phyloP scores from a whole-genome alignment of 225 moss, liverwort and hornwort genomes.

The Asterella californica region DNA sequence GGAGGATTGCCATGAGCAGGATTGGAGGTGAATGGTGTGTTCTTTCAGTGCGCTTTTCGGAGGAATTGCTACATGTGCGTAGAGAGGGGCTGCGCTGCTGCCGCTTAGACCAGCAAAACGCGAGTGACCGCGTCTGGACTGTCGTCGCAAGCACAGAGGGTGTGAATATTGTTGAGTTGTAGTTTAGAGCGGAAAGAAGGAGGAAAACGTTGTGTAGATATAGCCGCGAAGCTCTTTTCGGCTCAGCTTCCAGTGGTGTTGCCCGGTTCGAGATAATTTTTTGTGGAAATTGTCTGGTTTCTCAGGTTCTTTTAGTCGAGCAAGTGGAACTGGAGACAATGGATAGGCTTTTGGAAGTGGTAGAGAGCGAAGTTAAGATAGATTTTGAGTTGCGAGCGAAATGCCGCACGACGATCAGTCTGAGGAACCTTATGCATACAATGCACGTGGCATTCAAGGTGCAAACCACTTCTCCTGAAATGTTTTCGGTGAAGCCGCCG shows the following conservation, averaged over 20 bases:
- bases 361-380: slow-evolving; percentile 65
- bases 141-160: not conserved
- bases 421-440: slow-evolving; percentile 60
- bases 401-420: slow-evolving; percentile 55
- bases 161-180: not conserved
- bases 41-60: not conserved
- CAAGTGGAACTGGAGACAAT: slow-evolving; percentile 25
- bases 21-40: not conserved
- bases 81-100: not conserved
- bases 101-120: not conserved
- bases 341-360: slow-evolving; percentile 63
- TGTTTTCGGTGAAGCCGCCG: slow-evolving; percentile 75
- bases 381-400: slow-evolving; percentile 61
- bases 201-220: not conserved
- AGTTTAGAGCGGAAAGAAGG: not conserved
- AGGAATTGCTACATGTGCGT: not conserved
- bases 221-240: not conserved
- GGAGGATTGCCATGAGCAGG: not conserved
- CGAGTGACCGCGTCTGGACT: not conserved
- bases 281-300: not conserved
- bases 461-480: slow-evolving; percentile 71
- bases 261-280: not conserved
- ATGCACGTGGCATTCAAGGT: slow-evolving; percentile 80
- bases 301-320: not conserved
- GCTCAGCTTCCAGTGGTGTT: not conserved